Conservation (phyloP, 106 monocot species). For the Platanthera zijinensis region DNA sequence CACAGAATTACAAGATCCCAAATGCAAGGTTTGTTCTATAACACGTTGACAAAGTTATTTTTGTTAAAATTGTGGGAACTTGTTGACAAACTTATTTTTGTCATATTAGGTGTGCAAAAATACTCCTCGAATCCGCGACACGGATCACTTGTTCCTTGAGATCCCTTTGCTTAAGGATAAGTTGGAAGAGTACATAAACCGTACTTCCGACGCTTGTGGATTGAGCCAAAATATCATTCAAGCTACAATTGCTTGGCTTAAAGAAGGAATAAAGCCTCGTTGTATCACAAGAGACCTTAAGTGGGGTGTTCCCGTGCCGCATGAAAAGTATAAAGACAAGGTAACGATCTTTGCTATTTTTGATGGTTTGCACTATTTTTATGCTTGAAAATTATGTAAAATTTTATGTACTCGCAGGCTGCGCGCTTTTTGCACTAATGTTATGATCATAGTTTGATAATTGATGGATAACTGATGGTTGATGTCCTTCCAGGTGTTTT, state of each 20-base stretch:
- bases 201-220: slow-evolving; percentile 49
- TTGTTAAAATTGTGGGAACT: not conserved
- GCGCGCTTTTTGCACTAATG: not conserved
- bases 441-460: not conserved
- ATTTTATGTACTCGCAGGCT: not conserved
- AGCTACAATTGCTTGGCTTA: slow-evolving; percentile 90
- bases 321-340: slow-evolving; percentile 95
- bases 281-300: slow-evolving; percentile 98
- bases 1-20: slow-evolving; percentile 79
- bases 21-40: slow-evolving; percentile 65
- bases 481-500: slow-evolving; percentile 57
- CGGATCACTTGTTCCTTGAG: slow-evolving; percentile 89
- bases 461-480: not conserved
- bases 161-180: slow-evolving; percentile 63
- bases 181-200: slow-evolving; percentile 69
- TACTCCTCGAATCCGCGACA: slow-evolving; percentile 75
- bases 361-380: not conserved
- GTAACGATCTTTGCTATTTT: slow-evolving; percentile 15
- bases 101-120: slow-evolving; percentile 51
- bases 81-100: not conserved
- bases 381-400: not conserved
- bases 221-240: slow-evolving; percentile 98
- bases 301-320: slow-evolving; percentile 97
- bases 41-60: not conserved
- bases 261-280: slow-evolving; percentile 78